Conservation (phyloP, 1,139 yeast genomes). For the Fermentozyma sake region DNA sequence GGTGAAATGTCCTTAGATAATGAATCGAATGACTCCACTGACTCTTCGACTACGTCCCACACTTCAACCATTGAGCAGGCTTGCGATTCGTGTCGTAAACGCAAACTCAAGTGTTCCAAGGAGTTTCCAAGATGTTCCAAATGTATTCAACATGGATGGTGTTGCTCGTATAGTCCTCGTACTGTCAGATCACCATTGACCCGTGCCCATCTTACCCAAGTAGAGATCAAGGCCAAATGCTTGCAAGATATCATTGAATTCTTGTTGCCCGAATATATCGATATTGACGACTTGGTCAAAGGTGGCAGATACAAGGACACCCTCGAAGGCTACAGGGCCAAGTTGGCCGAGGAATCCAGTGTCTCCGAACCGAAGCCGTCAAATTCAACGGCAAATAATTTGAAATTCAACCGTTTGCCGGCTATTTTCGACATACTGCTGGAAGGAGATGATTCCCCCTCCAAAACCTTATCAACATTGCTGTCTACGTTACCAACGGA, state of each 20-base stretch:
- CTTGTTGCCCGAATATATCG: constrained; percentile 26
- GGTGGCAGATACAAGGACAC: constrained; percentile 18
- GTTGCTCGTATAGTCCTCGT: constrained; percentile 73
- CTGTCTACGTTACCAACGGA: too few relatives aligned
- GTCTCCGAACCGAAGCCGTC: too few relatives aligned
- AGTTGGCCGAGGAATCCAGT: too few relatives aligned
- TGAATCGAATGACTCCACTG: too few relatives aligned
- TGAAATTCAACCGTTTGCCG: too few relatives aligned
- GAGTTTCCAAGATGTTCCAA: constrained; percentile 74
- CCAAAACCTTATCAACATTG: too few relatives aligned
- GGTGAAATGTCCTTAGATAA: too few relatives aligned
- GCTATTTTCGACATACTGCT: too few relatives aligned
- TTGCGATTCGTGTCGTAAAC: constrained; percentile 56
- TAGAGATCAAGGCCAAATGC: constrained; percentile 58
- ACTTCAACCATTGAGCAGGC: constrained; percentile 47
- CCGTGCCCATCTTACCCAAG: constrained; percentile 72
- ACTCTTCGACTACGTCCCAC: too few relatives aligned
- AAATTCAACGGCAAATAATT: too few relatives aligned
- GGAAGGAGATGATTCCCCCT: too few relatives aligned
- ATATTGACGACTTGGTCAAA: constrained; percentile 23
- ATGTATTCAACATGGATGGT: constrained; percentile 69
- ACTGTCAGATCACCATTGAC: constrained; percentile 78
- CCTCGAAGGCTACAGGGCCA: constrained; percentile 17
- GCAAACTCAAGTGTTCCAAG: constrained; percentile 55
- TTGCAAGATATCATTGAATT: constrained; percentile 50